Percentiles rank a stretch among this genome's conserved stretches.
phyloP scores from a whole-genome alignment of 371 early-diverging fungal genomes.

The Syncephalastrum contaminatum region DNA sequence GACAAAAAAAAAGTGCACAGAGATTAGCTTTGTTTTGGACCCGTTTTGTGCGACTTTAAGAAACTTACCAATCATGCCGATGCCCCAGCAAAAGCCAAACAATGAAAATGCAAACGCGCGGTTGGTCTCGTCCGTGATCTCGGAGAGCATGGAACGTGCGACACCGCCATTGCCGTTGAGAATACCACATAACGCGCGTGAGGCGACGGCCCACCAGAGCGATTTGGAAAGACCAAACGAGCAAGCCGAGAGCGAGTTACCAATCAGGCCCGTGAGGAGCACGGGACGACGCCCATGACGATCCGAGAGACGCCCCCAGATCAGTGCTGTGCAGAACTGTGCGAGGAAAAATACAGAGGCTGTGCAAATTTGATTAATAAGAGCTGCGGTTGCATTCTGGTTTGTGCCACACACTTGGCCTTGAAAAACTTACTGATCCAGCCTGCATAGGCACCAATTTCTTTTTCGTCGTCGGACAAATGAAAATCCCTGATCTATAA shows the following conservation, averaged over 20 bases:
- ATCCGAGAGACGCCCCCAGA: conserved; percentile 61
- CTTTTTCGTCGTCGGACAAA: conserved; percentile 57
- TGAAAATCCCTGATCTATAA: conserved; percentile 57
- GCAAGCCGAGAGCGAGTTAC: conserved; percentile 66
- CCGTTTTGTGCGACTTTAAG: background rate
- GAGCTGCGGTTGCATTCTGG: background rate
- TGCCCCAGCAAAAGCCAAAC: conserved; percentile 70
- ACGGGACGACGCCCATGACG: conserved; percentile 80
- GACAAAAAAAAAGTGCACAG: background rate
- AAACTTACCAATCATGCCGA: conserved; percentile 57
- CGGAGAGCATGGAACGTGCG: conserved; percentile 81
- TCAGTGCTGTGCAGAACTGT: conserved; percentile 54
- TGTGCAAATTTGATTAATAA: conserved; percentile 11
- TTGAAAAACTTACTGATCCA: conserved; percentile 43
- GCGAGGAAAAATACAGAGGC: conserved; percentile 56
- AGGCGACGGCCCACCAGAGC: conserved; percentile 63
- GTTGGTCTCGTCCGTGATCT: conserved; percentile 84
- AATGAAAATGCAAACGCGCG: conserved; percentile 66
- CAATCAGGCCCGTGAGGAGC: conserved; percentile 72
- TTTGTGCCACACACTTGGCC: background rate
- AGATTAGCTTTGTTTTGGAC: background rate
- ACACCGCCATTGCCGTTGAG: conserved; percentile 85
- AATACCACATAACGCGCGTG: conserved; percentile 77
- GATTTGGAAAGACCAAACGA: conserved; percentile 76
- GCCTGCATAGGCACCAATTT: conserved; percentile 70